Evolutionary conservation across 116 monocot species (phyloP).

Genomic region (Posidonia oceanica): DNA sequence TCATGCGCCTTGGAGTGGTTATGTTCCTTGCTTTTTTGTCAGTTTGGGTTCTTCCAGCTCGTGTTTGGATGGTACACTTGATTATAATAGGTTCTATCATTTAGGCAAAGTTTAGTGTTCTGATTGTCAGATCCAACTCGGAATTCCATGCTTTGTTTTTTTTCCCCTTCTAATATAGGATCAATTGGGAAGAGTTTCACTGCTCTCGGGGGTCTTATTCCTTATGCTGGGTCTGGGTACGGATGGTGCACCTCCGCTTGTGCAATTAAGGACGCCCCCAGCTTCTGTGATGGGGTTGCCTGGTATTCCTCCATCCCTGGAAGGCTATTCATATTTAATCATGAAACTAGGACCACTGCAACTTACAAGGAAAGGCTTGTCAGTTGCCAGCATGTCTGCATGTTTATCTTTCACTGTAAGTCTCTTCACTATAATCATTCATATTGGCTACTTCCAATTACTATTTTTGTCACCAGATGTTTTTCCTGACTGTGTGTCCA

Average conservation of each 20-base stretch:
- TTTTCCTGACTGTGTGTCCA: too few relatives aligned
- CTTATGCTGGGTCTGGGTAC: slow-evolving; percentile 84
- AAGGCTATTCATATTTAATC: slow-evolving; percentile 83
- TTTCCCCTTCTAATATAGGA: slow-evolving; percentile 37
- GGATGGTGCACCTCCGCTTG: slow-evolving; percentile 68
- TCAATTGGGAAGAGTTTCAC: slow-evolving; percentile 84
- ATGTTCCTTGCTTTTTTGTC: slow-evolving; percentile 62
- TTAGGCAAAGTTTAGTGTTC: too few relatives aligned
- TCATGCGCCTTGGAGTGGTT: slow-evolving; percentile 75
- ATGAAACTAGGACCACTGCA: slow-evolving; percentile 86
- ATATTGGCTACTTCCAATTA: not conserved
- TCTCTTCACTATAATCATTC: not conserved
- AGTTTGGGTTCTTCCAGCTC: slow-evolving; percentile 60
- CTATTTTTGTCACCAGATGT: too few relatives aligned
- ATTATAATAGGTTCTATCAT: not conserved
- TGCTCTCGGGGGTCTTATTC: slow-evolving; percentile 85
- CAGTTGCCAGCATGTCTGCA: slow-evolving; percentile 77
- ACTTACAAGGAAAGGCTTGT: slow-evolving; percentile 91
- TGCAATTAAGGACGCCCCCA: slow-evolving; percentile 79
- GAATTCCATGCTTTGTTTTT: not conserved
- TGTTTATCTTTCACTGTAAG: slow-evolving; percentile 85
- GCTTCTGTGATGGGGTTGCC: slow-evolving; percentile 56
- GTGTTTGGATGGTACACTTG: slow-evolving; percentile 58
- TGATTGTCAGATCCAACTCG: too few relatives aligned
- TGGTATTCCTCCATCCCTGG: slow-evolving; percentile 57